phyloP scores from a whole-genome alignment of 352 stramenopile species.

The Globisporangium cystogenes region DNA sequence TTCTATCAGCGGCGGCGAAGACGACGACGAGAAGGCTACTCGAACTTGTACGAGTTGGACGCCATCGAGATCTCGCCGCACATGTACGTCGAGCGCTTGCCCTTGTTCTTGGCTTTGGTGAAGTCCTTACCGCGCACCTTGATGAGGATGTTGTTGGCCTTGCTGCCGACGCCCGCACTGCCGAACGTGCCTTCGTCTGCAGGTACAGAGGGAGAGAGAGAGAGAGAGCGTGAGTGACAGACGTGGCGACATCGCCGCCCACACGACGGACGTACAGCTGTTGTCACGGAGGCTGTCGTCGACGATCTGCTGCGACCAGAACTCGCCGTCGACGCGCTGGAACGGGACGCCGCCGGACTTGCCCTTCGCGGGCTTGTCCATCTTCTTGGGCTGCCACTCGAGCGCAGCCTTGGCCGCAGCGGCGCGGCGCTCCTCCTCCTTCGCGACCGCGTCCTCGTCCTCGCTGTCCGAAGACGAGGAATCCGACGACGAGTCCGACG shows the following conservation, averaged over 20 bases:
- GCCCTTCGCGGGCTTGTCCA: slow-evolving; percentile 44
- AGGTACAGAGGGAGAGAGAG: neutral
- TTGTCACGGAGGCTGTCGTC: slow-evolving; percentile 97
- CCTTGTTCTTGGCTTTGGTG: slow-evolving; percentile 99
- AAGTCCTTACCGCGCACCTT: slow-evolving; percentile 99
- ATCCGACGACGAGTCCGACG: slow-evolving; percentile 23
- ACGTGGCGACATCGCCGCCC: neutral
- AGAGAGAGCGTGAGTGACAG: neutral
- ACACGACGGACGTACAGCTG: slow-evolving; percentile 82
- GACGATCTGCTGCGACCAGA: slow-evolving; percentile 90
- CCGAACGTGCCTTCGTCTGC: slow-evolving; percentile 95
- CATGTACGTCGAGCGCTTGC: slow-evolving; percentile 97
- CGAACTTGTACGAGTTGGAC: slow-evolving; percentile 94
- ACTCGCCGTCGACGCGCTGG: slow-evolving; percentile 96
- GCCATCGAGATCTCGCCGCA: slow-evolving; percentile 92
- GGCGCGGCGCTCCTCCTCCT: slow-evolving; percentile 65
- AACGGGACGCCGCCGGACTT: slow-evolving; percentile 94
- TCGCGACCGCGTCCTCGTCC: slow-evolving; percentile 59
- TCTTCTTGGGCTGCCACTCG: slow-evolving; percentile 91
- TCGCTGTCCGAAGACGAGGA: slow-evolving; percentile 38
- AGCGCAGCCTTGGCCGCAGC: slow-evolving; percentile 85
- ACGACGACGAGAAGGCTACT: slow-evolving; percentile 12
- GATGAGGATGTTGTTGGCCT: slow-evolving; percentile 97
- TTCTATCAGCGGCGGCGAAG: slow-evolving; percentile 9
- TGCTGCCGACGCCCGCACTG: slow-evolving; percentile 92